Conservation (phyloP, 345 rosid genomes). For the Populus ilicifolia region DNA sequence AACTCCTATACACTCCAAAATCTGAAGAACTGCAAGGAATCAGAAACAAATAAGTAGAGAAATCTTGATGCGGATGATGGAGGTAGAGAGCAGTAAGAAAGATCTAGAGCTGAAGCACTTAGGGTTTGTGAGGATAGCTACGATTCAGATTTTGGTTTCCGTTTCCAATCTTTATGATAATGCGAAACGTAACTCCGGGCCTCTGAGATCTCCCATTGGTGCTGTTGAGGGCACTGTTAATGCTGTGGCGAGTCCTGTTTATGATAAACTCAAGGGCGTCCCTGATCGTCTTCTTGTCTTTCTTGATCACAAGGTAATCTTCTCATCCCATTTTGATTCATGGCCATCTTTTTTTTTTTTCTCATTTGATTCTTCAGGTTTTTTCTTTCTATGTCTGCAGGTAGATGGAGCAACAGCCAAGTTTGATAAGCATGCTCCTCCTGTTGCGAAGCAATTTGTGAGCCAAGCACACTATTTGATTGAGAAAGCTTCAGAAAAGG, state of each 20-base stretch:
- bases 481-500: conserved; percentile 40
- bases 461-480: conserved; percentile 38
- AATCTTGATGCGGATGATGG: conserved; percentile 23
- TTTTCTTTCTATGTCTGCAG: conserved; percentile 32
- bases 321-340: neutral
- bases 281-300: conserved; percentile 66
- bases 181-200: conserved; percentile 79
- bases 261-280: conserved; percentile 49
- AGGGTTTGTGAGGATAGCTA: conserved; percentile 57
- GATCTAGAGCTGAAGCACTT: conserved; percentile 53
- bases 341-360: neutral
- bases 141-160: conserved; percentile 47
- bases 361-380: neutral
- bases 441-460: conserved; percentile 49
- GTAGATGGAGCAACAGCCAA: conserved; percentile 54
- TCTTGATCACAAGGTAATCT: conserved; percentile 65
- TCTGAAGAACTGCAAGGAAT: neutral
- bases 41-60: neutral
- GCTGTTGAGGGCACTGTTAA: conserved; percentile 67
- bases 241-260: conserved; percentile 63
- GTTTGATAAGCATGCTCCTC: conserved; percentile 74
- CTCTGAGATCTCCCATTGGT: conserved; percentile 59
- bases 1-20: neutral
- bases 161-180: conserved; percentile 56
- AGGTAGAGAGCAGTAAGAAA: conserved; percentile 35